phyloP scores from a whole-genome alignment of 2,329 filamentous ascomycete genomes.

The Cercospora citrullina region DNA sequence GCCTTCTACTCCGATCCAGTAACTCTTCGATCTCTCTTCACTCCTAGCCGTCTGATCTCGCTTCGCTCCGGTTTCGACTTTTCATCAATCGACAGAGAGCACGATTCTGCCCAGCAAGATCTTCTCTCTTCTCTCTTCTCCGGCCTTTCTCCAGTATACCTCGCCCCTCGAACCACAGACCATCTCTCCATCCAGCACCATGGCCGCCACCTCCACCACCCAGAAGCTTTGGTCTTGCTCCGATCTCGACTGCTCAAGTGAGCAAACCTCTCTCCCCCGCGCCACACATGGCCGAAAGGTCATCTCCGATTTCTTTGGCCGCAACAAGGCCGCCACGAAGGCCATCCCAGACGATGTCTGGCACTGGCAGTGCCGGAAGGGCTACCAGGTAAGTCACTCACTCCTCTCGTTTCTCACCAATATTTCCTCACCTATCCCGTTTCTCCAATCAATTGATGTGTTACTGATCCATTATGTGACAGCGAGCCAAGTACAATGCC shows the following conservation, averaged over 20 bases:
- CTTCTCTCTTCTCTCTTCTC: background rate
- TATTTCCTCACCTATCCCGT: background rate
- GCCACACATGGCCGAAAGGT: slow-evolving; percentile 59
- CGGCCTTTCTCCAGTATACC: background rate
- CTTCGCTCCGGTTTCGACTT: background rate
- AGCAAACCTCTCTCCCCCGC: slow-evolving; percentile 15
- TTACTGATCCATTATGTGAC: background rate
- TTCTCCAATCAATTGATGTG: background rate
- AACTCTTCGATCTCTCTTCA: background rate
- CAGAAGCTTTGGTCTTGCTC: slow-evolving; percentile 20
- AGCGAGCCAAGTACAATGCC: slow-evolving; percentile 51
- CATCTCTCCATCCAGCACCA: background rate
- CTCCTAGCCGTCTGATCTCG: background rate
- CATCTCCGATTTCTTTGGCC: slow-evolving; percentile 78
- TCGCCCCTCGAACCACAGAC: background rate
- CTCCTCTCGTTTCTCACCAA: background rate
- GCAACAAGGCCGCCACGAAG: slow-evolving; percentile 76
- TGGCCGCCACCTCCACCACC: background rate
- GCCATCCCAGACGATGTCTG: slow-evolving; percentile 62
- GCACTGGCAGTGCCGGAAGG: slow-evolving; percentile 63
- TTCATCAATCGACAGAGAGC: background rate
- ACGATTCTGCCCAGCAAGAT: background rate
- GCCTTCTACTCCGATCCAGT: background rate
- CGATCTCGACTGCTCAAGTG: slow-evolving; percentile 22
- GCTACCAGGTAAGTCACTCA: slow-evolving; percentile 57